Percentiles rank a stretch among this genome's conserved stretches.
These are phyloP conservation scores for Myxozyma monticola DNA, from an alignment of 805 yeast genomes.

Conservation along the genomic window DNA sequence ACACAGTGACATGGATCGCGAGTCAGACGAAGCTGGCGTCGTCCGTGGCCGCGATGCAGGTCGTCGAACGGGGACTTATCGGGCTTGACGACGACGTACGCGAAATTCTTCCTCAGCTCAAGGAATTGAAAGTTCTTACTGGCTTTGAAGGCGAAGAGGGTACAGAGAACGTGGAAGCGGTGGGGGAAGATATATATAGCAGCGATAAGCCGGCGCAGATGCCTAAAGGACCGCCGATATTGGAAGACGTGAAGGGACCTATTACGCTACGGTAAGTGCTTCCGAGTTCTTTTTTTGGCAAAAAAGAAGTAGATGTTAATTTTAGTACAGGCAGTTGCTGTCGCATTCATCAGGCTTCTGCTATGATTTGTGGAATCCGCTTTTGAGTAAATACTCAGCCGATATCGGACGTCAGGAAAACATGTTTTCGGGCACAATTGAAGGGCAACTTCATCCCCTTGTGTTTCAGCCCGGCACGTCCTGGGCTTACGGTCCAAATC, in stretches of 20 bases:
- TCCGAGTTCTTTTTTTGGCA: too few species aligned
- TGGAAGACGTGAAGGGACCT: slow-evolving; percentile 45
- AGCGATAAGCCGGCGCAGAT: slow-evolving; percentile 40
- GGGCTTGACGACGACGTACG: slow-evolving; percentile 36
- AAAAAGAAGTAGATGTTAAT: too few species aligned
- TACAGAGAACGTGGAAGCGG: slow-evolving; percentile 36
- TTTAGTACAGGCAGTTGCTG: too few species aligned
- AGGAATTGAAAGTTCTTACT: slow-evolving; percentile 33
- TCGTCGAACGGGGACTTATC: slow-evolving; percentile 40
- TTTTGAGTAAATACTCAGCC: too few species aligned
- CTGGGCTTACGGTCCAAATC: slow-evolving; percentile 40
- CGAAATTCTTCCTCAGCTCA: slow-evolving; percentile 40
- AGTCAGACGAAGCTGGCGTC: slow-evolving; percentile 41
- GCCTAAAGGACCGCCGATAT: too few species aligned
- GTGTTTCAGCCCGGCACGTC: slow-evolving; percentile 43
- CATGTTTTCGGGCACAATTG: too few species aligned
- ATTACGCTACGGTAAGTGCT: too few species aligned
- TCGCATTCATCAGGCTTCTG: too few species aligned
- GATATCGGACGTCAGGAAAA: background rate
- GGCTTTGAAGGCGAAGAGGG: slow-evolving; percentile 23
- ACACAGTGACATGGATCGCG: slow-evolving; percentile 38
- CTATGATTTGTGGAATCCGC: too few species aligned
- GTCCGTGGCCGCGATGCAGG: slow-evolving; percentile 38
- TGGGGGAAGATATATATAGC: too few species aligned
- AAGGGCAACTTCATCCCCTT: too few species aligned